Evolutionary conservation across 75 land plant species (phyloP), one percentile per base, ranked within the genome.

Genomic region (Sequoia sempervirens): DNA sequence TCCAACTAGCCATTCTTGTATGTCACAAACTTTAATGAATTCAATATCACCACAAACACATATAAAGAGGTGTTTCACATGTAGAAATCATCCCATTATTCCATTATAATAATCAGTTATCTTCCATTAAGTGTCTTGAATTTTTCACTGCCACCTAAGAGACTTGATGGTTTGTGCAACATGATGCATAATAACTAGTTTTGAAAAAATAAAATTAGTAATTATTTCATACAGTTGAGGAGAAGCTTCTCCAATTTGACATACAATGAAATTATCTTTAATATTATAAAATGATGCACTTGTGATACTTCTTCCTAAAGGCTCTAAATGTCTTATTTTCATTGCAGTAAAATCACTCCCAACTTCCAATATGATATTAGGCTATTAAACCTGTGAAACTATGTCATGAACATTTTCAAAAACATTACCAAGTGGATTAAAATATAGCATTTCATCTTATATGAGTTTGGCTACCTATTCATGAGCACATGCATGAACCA

Each of bases 131-230:
- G 87, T 82, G 61, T 89, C 89, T 68, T 94, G 95, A 45, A 94
- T 92, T 86, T 98, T 93, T 17, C 98, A 89, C 82, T 86, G 94
- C 93, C 93, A 93, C 75, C 99, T 88, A 13, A 98, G 95, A 66
- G 96, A 90, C 84, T 94, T 94, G 12, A 98, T 98, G 54, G 99
- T 98, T 85, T 98, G 96, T 40, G 96, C 94, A 81, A 98, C 89
- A 87, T 98, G 99, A 87, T 98, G 99, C 37, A 98, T 89, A 46
- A 95, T 96, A 82, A 96, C 95, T 69, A 98, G 84, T 68, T 94
- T 93, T 37, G 95, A 90, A 61, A 94, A 90, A 12, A 98, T 89
- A 38, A 96, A 92, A 85, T 91, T 96, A 82, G 88, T 80, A 70
- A 91, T 86, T 46, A 91, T 85, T 79, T 88, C 74, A 53, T 86